Percentiles rank a stretch among this genome's conserved stretches.
Evolutionary conservation across 331 rosid genomes (phyloP).

Genomic region (Malus hybrid): DNA sequence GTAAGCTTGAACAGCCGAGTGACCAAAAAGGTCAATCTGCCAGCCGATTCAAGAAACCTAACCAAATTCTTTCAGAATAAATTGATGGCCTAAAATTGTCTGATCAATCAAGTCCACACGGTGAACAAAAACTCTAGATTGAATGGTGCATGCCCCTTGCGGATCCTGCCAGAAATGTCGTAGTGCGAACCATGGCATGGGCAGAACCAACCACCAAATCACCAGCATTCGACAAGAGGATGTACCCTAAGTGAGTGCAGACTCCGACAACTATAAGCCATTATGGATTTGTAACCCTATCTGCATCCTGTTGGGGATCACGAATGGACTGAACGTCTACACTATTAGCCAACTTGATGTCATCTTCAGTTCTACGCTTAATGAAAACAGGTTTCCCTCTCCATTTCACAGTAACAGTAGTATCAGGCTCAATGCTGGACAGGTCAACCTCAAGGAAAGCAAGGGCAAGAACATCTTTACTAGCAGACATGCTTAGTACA

Average conservation of each 20-base stretch:
- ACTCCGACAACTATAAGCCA: constrained; percentile 75
- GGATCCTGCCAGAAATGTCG: constrained; percentile 74
- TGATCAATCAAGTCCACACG: constrained; percentile 78
- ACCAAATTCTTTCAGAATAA: constrained; percentile 53
- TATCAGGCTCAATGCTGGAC: constrained; percentile 66
- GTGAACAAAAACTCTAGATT: constrained; percentile 38
- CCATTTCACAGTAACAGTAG: constrained; percentile 79
- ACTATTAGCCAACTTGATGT: constrained; percentile 61
- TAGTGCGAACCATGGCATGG: constrained; percentile 86
- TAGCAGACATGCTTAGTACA: constrained; percentile 76
- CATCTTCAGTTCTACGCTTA: constrained; percentile 69
- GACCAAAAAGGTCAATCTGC: constrained; percentile 96
- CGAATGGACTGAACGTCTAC: constrained; percentile 65
- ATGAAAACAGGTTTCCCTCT: constrained; percentile 79
- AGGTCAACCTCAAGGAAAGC: constrained; percentile 76
- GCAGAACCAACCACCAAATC: constrained; percentile 87
- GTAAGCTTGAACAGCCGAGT: constrained; percentile 86
- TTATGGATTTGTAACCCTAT: constrained; percentile 69
- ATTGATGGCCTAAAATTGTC: constrained; percentile 76
- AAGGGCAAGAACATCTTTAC: constrained; percentile 78
- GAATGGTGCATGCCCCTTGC: constrained; percentile 83
- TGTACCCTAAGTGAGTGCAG: constrained; percentile 80
- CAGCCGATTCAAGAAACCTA: constrained; percentile 71
- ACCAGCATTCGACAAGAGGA: constrained; percentile 83
- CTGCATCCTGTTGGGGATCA: constrained; percentile 61